Evolutionary conservation across 1,139 yeast genomes (phyloP), one percentile per base, ranked within the genome.

Genomic region (Yamadazyma spencermartinsiae): DNA sequence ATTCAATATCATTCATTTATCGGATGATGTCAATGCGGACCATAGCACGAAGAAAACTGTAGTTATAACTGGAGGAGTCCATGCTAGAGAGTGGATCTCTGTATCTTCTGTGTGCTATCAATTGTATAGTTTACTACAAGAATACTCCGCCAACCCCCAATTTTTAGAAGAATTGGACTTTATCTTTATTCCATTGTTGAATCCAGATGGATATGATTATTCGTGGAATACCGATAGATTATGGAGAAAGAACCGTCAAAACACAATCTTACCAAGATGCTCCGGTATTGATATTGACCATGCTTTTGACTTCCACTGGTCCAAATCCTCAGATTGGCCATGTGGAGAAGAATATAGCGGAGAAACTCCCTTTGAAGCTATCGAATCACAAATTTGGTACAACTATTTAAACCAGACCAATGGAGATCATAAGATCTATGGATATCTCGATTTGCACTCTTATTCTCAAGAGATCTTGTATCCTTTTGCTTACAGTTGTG

Each of bases 81-180:
- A 89, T 60, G 94, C 96, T 0, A 73, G 97, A 35, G 97, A 89
- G 61, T 89, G 97, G 97, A 75, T 88, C 14, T 78, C 90, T 20
- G 79, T 82, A 4, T 77, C 90, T 7, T 73, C 92, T 0, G 82
- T 79, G 1, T 75, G 87, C 44, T 86, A 76, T 56, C 61, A 79
- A 10, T 59, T 88, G 27, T 80, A 77, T 48, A 68, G 75, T 42
- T 55, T 87, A 33, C 61, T 86, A 35, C 60, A 71, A 15, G 74
- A 71, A 42, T 82, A 80, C 52, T 77, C 33, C 55, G 62, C 37
- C 51, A 64, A 56, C 43, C 69, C 64, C 44, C 56, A 41, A 63
- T 65, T 62, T n/a, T 56, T 69, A 37, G 49, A 58, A 10, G 47
- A 64, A 17, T 62, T 87, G 46, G 92, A 87, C 55, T 86, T 86